Evolutionary conservation across 2,329 filamentous ascomycete species (phyloP), one percentile per base, ranked within the genome.

Genomic region (Fusarium ambrosium): DNA sequence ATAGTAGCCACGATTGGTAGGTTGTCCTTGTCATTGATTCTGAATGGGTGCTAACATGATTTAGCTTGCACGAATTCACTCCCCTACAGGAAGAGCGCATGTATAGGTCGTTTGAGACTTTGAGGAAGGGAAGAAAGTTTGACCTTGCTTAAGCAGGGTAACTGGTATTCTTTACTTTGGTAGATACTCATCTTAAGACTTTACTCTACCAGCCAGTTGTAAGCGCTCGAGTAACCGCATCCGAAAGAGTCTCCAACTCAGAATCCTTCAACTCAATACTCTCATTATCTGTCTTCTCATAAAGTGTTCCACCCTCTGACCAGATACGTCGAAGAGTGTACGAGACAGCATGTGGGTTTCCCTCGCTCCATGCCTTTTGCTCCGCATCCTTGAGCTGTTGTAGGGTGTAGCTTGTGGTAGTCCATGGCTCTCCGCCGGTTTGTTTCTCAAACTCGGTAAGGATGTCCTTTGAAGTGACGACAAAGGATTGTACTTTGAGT

Each of bases 401-500:
- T 11, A 93, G 82, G 4, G 90, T 79, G 11, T 72, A 76, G 48
- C 62, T 68, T n/a, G 66, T 66, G 2, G 74, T 69, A 86, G 9
- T 81, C 83, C 11, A 90, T 84, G 0, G 85, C 70, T 87, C 83
- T 16, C 82, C 81, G 5, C 87, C 89, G 0, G 90, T 92, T 81
- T 94, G 92, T 74, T 85, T 89, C 82, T 94, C 90, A 76, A 92
- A 93, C 79, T 93, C 92, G n/a, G 85, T 85, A 22, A 93, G 79
- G 22, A 94, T 91, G 29, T 90, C 83, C 10, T 89, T 86, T 0
- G 91, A 89, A 0, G 90, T 93, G 3, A 89, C 87, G 0, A 92
- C 91, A 74, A 94, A 95, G 0, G 92, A 94, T 78, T 94, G 92
- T 2, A 94, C 91, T 68, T 90, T 92, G 37, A 94, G 82, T 0